These are phyloP conservation scores for Globisporangium polare DNA, from an alignment of 352 stramenopile species.

Conservation along the genomic window DNA sequence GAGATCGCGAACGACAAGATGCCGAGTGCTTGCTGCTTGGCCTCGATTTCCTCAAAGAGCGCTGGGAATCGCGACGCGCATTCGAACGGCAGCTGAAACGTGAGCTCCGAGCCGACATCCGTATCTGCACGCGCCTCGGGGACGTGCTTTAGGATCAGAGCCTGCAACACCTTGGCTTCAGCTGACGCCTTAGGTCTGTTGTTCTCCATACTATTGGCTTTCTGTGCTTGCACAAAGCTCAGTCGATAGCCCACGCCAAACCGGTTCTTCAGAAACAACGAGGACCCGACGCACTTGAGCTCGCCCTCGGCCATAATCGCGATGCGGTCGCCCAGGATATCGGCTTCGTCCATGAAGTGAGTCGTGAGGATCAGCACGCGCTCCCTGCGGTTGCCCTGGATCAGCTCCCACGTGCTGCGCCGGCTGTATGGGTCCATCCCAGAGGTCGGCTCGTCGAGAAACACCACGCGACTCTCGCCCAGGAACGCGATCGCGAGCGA, in stretches of 20 bases:
- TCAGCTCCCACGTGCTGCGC: slow-evolving; percentile 83
- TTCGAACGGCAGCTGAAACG: slow-evolving; percentile 71
- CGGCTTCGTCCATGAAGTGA: slow-evolving; percentile 92
- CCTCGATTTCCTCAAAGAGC: slow-evolving; percentile 77
- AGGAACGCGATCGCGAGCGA: slow-evolving; percentile 77
- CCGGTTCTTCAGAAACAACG: slow-evolving; percentile 78
- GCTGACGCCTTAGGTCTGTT: background rate
- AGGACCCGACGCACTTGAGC: slow-evolving; percentile 50
- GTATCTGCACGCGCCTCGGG: slow-evolving; percentile 36
- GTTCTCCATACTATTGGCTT: background rate
- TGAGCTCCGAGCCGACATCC: slow-evolving; percentile 73
- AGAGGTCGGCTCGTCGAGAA: slow-evolving; percentile 89
- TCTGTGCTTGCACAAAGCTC: slow-evolving; percentile 32
- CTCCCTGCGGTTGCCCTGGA: slow-evolving; percentile 47
- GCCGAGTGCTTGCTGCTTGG: slow-evolving; percentile 22
- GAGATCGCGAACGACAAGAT: slow-evolving; percentile 70
- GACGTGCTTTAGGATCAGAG: slow-evolving; percentile 34
- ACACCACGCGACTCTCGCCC: slow-evolving; percentile 66
- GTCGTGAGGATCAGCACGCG: slow-evolving; percentile 88
- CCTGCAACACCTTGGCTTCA: slow-evolving; percentile 2
- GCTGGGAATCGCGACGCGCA: slow-evolving; percentile 46
- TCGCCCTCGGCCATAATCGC: slow-evolving; percentile 85
- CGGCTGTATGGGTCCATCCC: slow-evolving; percentile 93
- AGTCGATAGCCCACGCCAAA: slow-evolving; percentile 79
- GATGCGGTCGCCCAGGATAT: slow-evolving; percentile 89